phyloP scores from a whole-genome alignment of 495 filamentous ascomycete species.

The Podospora fimiseda region DNA sequence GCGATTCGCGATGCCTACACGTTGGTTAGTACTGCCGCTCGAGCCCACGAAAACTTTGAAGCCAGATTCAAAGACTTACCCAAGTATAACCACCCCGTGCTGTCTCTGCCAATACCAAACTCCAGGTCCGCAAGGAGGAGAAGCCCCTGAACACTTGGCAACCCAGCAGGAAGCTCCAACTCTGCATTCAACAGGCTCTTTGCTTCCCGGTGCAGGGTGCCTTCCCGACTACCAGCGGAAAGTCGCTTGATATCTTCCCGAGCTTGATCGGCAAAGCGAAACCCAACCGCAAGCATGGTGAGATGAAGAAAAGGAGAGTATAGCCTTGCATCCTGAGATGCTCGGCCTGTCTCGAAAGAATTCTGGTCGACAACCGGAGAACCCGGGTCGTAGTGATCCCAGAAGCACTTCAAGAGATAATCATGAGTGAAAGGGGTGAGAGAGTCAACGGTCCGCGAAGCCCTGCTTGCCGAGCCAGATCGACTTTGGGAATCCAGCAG shows the following conservation, averaged over 20 bases:
- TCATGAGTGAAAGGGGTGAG: constrained; percentile 41
- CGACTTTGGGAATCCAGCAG: constrained; percentile 13
- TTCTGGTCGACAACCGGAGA: constrained; percentile 42
- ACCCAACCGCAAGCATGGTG: constrained; percentile 47
- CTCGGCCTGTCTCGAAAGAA: constrained; percentile 44
- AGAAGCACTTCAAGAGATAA: constrained; percentile 47
- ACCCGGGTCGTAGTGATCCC: constrained; percentile 43
- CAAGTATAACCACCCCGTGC: constrained; percentile 47
- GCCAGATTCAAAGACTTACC: constrained; percentile 29
- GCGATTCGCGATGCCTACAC: constrained; percentile 38
- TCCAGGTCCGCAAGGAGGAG: constrained; percentile 49
- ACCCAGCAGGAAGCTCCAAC: constrained; percentile 43
- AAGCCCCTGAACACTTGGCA: constrained; percentile 45
- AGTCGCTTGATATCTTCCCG: constrained; percentile 44
- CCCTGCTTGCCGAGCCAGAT: constrained; percentile 35
- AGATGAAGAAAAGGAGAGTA: constrained; percentile 49
- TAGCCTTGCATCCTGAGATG: constrained; percentile 36
- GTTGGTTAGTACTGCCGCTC: constrained; percentile 10
- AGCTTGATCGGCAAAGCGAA: constrained; percentile 40
- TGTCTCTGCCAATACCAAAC: constrained; percentile 45
- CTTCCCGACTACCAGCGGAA: constrained; percentile 40
- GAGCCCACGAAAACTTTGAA: not conserved
- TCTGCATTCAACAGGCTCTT: constrained; percentile 47
- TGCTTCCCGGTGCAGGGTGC: constrained; percentile 47
- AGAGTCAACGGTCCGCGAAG: constrained; percentile 38